Evolutionary conservation across 176 grass and related monocot species (phyloP).

Genomic region (Triticum dicoccoides): DNA sequence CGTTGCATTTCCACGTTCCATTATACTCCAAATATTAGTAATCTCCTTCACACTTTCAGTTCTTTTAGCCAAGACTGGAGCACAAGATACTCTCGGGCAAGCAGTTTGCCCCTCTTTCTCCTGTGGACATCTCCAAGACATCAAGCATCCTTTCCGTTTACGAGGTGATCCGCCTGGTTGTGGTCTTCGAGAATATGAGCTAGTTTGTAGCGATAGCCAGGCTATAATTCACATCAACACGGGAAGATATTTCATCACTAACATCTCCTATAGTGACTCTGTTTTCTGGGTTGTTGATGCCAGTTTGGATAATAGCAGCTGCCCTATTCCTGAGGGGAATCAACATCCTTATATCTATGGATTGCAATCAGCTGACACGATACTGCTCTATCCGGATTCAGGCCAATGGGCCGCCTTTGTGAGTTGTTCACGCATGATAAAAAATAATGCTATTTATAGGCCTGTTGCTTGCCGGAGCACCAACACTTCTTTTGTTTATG

Average conservation of each 20-base stretch:
- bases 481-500: not conserved
- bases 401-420: not conserved
- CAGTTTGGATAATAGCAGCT: not conserved
- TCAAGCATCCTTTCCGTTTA: conserved; percentile 33
- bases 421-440: not conserved
- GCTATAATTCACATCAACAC: conserved; percentile 32
- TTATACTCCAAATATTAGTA: not conserved
- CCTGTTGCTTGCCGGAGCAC: not conserved
- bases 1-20: not conserved
- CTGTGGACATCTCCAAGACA: conserved; percentile 43
- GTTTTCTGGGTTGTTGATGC: conserved; percentile 14
- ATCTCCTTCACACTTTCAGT: not conserved
- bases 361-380: not conserved
- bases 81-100: not conserved
- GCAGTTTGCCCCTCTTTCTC: conserved; percentile 27
- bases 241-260: conserved; percentile 14
- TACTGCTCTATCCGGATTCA: too few relatives aligned
- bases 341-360: not conserved
- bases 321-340: not conserved
- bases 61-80: not conserved
- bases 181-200: conserved; percentile 2
- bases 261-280: not conserved
- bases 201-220: conserved; percentile 14
- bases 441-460: not conserved
- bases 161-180: conserved; percentile 24